Evolutionary conservation across 306 rosid genomes (phyloP), one percentile per base, ranked within the genome.

Genomic region (Prunus davidiana): DNA sequence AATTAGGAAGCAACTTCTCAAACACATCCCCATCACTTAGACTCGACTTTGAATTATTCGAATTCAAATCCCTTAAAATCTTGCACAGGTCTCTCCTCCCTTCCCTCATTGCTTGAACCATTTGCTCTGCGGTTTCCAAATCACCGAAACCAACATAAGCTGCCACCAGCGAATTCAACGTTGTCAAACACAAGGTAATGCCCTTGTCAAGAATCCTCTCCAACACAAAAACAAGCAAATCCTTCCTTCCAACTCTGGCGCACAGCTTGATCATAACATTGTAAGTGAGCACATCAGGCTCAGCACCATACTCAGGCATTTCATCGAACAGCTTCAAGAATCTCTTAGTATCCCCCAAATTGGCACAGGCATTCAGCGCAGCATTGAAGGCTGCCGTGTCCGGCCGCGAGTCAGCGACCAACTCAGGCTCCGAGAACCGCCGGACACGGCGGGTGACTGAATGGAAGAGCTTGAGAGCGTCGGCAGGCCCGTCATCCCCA

Each of bases 61-160:
- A 76, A 85, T 72, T 79, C 0, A 78, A 82, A 15, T 84, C 86
- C 88, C 86, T 88, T 2, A 92, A 69, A 74, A 95, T 79, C 79
- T 72, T 76, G 75, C 92, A 92, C 54, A 95, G 80, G 81, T 95
- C 97, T 69, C 87, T 81, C 78, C 93, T 90, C 38, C 88, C 83
- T 68, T 95, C 98, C 85, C 97, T 86, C 97, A 95, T 87, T 19
- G 92, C 95, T 66, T 95, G 98, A 84, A 95, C 90, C 63, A 95
- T 79, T 67, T 76, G 84, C 92, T 95, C 98, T 0, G 97, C 93
- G 0, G 89, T 87, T 57, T 81, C 91, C 83, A 95, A 68, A 73
- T 95, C 98, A 24, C 86, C 90, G 43, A 92, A 88, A 65, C 88
- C 97, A 65, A 95, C 96, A 87, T 86, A 92, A 55, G 96, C 96